Evolutionary conservation across 108 stramenopile species (phyloP), one percentile per base, ranked within the genome.

Genomic region (Fragilariopsis cylindrus): DNA sequence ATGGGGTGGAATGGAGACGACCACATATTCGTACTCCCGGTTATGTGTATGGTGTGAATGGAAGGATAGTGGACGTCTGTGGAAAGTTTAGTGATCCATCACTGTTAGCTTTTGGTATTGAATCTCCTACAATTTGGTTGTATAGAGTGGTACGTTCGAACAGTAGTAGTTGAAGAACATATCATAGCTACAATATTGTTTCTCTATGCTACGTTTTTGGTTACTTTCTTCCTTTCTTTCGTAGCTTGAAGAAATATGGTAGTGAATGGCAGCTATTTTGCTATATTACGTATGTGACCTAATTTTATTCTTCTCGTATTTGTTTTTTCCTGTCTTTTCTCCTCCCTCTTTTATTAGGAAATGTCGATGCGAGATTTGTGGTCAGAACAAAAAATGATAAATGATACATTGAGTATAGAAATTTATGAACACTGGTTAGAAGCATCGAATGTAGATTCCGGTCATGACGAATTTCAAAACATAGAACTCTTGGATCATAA

Each of bases 381-480:
- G 76, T 69, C 76, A 1, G 76, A 76, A 49, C 69, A 70, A 44
- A 40, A 44, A 42, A 47, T 69, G 4, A 46, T 11, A 16, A 50
- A 18, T 16, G 79, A 88, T 63, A 69, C 71, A 42, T 65, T 88
- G 44, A 74, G 71, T 43, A 79, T 82, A 6, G 87, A 88, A 49
- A 76, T 88, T 8, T 88, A 88, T 62, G 87, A 82, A 47, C 76
- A 73, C 66, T 88, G 87, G 87, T 52, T 88, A 48, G 81, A 80
- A 18, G 57, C 65, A 21, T 52, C 81, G n/a, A 57, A 63, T 1
- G 0, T 3, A 30, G 12, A 76, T n/a, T 39, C 56, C 30, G 85
- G 82, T 42, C 75, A 81, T 49, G 62, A 45, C 62, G 73, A 58
- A 57, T 85, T 67, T 70, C 77, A 81, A 45, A 43, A 68, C 8